These are phyloP conservation scores for Metschnikowia hibisci DNA, from an alignment of 805 yeast genomes.

Conservation along the genomic window DNA sequence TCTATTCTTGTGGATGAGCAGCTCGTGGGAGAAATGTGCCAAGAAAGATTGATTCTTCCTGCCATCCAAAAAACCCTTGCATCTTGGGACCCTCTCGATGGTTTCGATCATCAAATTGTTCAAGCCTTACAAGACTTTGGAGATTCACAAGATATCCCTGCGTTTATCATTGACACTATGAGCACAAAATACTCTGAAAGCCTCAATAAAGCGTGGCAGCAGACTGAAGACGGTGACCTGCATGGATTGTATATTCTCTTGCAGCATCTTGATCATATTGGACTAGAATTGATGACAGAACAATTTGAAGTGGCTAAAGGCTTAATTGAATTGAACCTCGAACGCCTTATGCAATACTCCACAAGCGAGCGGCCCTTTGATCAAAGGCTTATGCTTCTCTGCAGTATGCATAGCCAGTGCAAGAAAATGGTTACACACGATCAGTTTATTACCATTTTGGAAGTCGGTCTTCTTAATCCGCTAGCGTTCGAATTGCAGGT, in stretches of 20 bases:
- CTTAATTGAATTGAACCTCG: not conserved
- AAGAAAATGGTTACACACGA: constrained; percentile 1
- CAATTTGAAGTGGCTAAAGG: not conserved
- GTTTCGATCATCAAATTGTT: constrained; percentile 7
- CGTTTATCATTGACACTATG: constrained; percentile 5
- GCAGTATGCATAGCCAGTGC: not conserved
- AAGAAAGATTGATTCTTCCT: constrained; percentile 9
- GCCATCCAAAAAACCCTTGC: not conserved
- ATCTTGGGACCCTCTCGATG: constrained; percentile 5
- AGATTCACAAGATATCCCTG: not conserved
- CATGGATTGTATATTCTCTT: not conserved
- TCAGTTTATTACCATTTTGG: constrained; percentile 23
- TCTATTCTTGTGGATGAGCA: constrained; percentile 12
- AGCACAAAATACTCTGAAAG: constrained; percentile 4
- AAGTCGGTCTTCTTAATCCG: constrained; percentile 37
- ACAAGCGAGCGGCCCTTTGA: not conserved
- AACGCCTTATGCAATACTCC: not conserved
- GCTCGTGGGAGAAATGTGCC: constrained; percentile 8
- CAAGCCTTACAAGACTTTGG: constrained; percentile 9
- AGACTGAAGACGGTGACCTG: not conserved
- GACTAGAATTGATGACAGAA: not conserved
- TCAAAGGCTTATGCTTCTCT: not conserved
- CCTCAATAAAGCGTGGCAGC: not conserved
- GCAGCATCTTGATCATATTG: not conserved
- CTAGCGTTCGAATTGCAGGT: constrained; percentile 1